These are phyloP conservation scores for Cyathus striatus DNA, from an alignment of 768 basidiomycete genomes.

Conservation along the genomic window DNA sequence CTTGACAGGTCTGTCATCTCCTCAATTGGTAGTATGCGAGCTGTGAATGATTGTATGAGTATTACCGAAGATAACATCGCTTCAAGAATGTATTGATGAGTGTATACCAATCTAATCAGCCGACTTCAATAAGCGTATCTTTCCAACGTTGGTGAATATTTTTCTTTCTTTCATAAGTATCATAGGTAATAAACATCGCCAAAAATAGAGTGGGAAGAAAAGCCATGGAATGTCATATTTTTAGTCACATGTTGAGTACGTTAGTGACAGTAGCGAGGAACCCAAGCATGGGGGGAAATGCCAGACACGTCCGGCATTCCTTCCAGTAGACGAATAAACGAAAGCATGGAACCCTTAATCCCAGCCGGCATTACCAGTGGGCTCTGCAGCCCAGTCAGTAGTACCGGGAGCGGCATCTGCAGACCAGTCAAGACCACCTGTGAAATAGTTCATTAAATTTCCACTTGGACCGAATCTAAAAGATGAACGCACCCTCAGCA, in stretches of 20 bases:
- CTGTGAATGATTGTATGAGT: no score
- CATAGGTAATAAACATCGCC: no score
- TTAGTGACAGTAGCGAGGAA: neutral
- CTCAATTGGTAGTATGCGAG: neutral
- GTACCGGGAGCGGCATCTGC: constrained; percentile 54
- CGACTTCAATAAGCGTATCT: no score
- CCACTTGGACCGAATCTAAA: neutral
- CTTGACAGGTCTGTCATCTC: constrained; percentile 40
- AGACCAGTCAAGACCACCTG: constrained; percentile 81
- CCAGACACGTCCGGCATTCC: neutral
- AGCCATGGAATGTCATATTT: constrained; percentile 20
- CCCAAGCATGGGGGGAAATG: neutral
- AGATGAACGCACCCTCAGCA: constrained; percentile 46
- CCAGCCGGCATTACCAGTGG: constrained; percentile 44
- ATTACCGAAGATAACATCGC: no score
- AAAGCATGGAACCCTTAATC: constrained; percentile 19
- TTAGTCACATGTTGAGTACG: constrained; percentile 17
- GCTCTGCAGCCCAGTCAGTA: constrained; percentile 88
- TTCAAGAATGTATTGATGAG: no score
- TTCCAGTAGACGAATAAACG: neutral
- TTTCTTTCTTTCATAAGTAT: no score
- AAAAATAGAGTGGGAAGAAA: no score
- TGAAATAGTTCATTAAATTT: constrained; percentile 6
- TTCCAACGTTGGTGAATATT: no score
- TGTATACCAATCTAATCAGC: no score